phyloP scores from a whole-genome alignment of 345 rosid genomes.

The Eucalyptus erythrocorys region DNA sequence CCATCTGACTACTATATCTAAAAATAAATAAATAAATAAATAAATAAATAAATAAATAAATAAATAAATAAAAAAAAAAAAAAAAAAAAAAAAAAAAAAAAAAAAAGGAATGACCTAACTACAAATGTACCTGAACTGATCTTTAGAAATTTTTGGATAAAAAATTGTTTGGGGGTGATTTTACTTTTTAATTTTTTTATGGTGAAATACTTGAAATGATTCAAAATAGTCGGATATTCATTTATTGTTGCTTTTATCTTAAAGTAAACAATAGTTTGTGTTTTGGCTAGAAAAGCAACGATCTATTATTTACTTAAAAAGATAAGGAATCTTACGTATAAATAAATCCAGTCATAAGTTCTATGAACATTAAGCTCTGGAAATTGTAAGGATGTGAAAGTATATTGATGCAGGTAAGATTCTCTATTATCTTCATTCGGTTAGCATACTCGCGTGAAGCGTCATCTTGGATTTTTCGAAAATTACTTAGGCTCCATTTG shows the following conservation, averaged over 20 bases:
- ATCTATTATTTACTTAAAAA: neutral
- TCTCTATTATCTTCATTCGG: neutral
- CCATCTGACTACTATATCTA: neutral
- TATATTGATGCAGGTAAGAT: neutral
- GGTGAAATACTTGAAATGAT: neutral
- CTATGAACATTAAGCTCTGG: neutral
- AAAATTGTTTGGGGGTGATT: neutral
- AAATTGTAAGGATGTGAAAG: neutral
- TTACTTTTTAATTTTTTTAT: neutral
- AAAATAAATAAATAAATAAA: too few relatives aligned
- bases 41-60: too few relatives aligned
- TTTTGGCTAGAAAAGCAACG: neutral
- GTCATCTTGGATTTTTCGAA: neutral
- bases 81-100: too few relatives aligned
- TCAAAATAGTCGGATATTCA: neutral
- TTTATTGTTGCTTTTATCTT: neutral
- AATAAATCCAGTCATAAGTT: neutral
- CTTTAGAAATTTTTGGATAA: neutral
- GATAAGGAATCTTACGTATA: neutral
- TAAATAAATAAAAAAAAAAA: too few relatives aligned
- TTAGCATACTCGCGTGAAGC: neutral
- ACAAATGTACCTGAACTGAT: neutral
- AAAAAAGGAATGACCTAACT: neutral
- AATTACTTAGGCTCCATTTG: neutral
- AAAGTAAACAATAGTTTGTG: neutral